These are phyloP conservation scores for Trametes gibbosa DNA, from an alignment of 768 basidiomycete species.

Conservation along the genomic window DNA sequence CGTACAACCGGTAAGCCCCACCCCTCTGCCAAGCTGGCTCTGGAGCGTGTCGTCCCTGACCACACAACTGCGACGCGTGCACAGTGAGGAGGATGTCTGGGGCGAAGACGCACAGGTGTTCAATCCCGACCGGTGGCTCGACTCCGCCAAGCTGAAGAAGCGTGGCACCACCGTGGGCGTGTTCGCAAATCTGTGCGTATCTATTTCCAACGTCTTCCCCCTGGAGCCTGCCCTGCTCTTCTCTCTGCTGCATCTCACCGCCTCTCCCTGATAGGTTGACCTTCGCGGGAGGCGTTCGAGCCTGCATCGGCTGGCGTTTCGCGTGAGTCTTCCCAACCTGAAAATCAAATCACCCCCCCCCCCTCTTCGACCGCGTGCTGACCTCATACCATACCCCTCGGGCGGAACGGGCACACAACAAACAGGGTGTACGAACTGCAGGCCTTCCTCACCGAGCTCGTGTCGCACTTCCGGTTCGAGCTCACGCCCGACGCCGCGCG, in stretches of 20 bases:
- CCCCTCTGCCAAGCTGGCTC: too few relatives aligned
- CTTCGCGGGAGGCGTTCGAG: slow-evolving; percentile 26
- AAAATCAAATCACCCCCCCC: too few relatives aligned
- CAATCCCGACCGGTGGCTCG: slow-evolving; percentile 31
- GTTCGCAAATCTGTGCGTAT: slow-evolving; percentile 45
- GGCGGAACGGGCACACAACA: too few relatives aligned
- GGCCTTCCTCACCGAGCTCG: slow-evolving; percentile 54
- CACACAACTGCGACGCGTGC: background rate
- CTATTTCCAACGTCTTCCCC: background rate
- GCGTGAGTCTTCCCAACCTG: slow-evolving; percentile 12
- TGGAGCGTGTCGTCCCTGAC: too few relatives aligned
- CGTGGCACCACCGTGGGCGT: slow-evolving; percentile 43
- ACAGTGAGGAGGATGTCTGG: slow-evolving; percentile 30
- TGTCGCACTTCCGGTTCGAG: slow-evolving; percentile 52
- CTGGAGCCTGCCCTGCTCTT: too few relatives aligned
- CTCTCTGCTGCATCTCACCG: too few relatives aligned
- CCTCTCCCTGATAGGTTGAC: slow-evolving; percentile 21
- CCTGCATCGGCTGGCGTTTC: slow-evolving; percentile 29
- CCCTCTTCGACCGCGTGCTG: background rate
- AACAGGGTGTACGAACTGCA: slow-evolving; percentile 46
- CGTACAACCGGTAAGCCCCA: slow-evolving; percentile 47
- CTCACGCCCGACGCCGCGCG: slow-evolving; percentile 29
- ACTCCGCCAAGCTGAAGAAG: slow-evolving; percentile 29
- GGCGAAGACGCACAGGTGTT: slow-evolving; percentile 32
- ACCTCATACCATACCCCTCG: too few relatives aligned